These are phyloP conservation scores for Solanum pennellii DNA, from an alignment of 257 asterid species.

Conservation along the genomic window DNA sequence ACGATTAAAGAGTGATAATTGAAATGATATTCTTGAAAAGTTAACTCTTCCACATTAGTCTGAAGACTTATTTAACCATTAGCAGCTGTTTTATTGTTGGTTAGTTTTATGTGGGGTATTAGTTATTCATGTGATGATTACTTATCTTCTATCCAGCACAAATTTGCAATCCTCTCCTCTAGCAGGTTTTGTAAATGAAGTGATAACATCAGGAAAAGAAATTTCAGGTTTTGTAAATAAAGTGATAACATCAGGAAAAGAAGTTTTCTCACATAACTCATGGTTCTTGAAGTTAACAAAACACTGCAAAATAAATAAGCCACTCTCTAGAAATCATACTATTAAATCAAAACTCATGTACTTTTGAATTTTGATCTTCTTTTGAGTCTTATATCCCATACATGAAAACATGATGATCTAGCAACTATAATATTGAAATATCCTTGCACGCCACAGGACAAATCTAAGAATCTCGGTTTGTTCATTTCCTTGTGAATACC, in stretches of 20 bases:
- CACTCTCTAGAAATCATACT: background rate
- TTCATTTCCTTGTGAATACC: background rate
- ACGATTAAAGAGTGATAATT: background rate
- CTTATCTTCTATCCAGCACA: background rate
- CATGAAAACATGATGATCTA: background rate
- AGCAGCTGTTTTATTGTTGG: background rate
- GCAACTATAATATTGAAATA: background rate
- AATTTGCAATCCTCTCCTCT: background rate
- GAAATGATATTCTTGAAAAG: background rate
- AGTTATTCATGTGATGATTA: background rate
- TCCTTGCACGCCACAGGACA: background rate
- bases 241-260: background rate
- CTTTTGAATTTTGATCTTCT: background rate
- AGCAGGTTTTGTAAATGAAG: background rate
- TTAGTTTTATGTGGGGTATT: background rate
- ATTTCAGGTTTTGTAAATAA: background rate
- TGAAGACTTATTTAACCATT: background rate
- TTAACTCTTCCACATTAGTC: background rate
- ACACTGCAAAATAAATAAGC: background rate
- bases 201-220: background rate
- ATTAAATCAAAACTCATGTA: background rate
- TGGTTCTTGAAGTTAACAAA: background rate
- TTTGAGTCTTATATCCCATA: background rate
- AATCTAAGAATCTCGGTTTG: background rate
- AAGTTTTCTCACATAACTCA: background rate